A percentile compares a stretch with the other conserved stretches of the same genome.
These are phyloP conservation scores for Aspergillus avenaceus DNA, from an alignment of 495 filamentous ascomycete species.

Conservation along the genomic window DNA sequence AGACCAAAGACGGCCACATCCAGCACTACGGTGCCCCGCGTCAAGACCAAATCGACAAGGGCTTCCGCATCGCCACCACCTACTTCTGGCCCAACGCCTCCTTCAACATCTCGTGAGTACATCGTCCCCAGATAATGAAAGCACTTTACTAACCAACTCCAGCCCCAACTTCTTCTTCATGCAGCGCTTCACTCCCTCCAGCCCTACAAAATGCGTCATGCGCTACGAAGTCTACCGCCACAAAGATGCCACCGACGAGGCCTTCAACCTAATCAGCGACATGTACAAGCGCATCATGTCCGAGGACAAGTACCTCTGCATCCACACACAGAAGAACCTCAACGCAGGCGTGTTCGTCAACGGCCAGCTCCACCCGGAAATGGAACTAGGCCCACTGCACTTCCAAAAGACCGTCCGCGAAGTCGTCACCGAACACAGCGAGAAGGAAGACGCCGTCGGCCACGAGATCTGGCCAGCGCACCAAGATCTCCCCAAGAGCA, in stretches of 20 bases:
- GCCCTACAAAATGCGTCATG: constrained; percentile 30
- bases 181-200: constrained; percentile 40
- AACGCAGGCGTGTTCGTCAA: constrained; percentile 39
- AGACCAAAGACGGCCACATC: constrained; percentile 34
- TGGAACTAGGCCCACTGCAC: constrained; percentile 42
- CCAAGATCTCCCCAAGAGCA: constrained; percentile 24
- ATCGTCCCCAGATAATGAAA: not conserved
- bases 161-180: constrained; percentile 46
- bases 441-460: constrained; percentile 35
- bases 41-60: constrained; percentile 27
- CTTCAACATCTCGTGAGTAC: constrained; percentile 43
- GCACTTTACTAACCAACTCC: not conserved
- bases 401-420: constrained; percentile 45
- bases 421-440: constrained; percentile 32
- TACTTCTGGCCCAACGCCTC: constrained; percentile 46
- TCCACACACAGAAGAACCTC: constrained; percentile 39
- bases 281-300: constrained; percentile 42
- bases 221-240: constrained; percentile 48
- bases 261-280: constrained; percentile 37
- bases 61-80: constrained; percentile 30
- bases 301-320: constrained; percentile 44
- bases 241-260: constrained; percentile 37
- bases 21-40: constrained; percentile 39
- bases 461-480: constrained; percentile 48
- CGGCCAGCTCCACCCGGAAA: constrained; percentile 39